These are phyloP conservation scores for Pichia inconspicua DNA, from an alignment of 1,139 yeast genomes.

Conservation along the genomic window DNA sequence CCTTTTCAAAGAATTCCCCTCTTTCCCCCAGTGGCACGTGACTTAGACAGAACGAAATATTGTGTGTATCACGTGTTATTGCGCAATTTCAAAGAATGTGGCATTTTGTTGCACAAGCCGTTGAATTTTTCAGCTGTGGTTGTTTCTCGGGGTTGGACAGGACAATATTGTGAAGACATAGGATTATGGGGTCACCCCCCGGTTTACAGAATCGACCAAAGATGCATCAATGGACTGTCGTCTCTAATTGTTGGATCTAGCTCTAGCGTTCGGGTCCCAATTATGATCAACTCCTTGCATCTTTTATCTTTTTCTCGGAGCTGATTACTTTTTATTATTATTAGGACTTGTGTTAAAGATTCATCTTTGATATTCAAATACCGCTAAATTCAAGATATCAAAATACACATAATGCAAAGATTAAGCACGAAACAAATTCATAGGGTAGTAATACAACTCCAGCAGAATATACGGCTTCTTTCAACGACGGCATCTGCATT, in stretches of 20 bases:
- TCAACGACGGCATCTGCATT: constrained; percentile 4
- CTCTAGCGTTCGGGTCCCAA: neutral
- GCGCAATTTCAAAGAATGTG: neutral
- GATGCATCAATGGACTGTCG: too few species aligned
- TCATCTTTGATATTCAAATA: too few species aligned
- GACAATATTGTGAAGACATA: neutral
- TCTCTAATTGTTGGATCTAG: neutral
- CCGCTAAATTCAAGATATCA: neutral
- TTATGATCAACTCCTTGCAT: neutral
- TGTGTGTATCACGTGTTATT: neutral
- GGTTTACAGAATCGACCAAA: too few species aligned
- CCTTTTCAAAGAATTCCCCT: too few species aligned
- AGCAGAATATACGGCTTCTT: neutral
- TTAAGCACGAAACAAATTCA: neutral
- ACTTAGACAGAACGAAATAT: too few species aligned
- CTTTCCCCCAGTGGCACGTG: too few species aligned
- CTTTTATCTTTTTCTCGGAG: neutral
- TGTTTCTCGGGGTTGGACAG: neutral
- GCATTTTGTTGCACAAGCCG: neutral
- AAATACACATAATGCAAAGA: neutral
- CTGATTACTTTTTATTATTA: too few species aligned
- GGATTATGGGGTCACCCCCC: neutral
- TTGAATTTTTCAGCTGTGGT: neutral
- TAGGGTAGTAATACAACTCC: neutral
- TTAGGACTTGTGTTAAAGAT: neutral